Evolutionary conservation across 202 grass and related monocot genomes (phyloP).

Genomic region (Brachypodium distachyon): DNA sequence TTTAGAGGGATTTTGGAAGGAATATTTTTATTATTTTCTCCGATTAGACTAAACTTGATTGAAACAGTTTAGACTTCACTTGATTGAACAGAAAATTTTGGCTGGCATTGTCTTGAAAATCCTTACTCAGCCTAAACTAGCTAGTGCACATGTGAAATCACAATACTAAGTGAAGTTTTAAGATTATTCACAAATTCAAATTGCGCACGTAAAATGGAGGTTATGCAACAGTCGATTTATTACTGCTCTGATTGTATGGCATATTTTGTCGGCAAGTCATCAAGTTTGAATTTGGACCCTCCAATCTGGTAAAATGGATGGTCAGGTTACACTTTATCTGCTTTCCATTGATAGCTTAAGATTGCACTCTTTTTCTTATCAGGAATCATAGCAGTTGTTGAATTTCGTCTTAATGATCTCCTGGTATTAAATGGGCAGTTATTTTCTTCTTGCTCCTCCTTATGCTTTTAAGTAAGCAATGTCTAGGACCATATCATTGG

Average conservation of each 20-base stretch:
- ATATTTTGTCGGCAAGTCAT: no score
- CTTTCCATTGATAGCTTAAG: neutral
- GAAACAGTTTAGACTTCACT: neutral
- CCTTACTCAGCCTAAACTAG: neutral
- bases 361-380: neutral
- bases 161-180: neutral
- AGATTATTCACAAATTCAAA: neutral
- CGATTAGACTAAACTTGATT: no score
- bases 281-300: neutral
- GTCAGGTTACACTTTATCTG: neutral
- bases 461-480: neutral
- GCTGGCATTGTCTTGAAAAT: no score
- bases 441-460: neutral
- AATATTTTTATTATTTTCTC: no score
- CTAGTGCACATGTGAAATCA: neutral
- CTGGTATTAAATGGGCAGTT: neutral
- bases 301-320: neutral
- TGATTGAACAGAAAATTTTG: neutral
- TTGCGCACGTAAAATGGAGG: neutral
- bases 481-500: neutral
- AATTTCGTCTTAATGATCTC: no score
- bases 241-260: no score
- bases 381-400: no score
- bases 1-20: no score
- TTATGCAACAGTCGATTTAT: neutral